Evolutionary conservation across 2,329 filamentous ascomycete genomes (phyloP).

Genomic region (Aspergillus niger): DNA sequence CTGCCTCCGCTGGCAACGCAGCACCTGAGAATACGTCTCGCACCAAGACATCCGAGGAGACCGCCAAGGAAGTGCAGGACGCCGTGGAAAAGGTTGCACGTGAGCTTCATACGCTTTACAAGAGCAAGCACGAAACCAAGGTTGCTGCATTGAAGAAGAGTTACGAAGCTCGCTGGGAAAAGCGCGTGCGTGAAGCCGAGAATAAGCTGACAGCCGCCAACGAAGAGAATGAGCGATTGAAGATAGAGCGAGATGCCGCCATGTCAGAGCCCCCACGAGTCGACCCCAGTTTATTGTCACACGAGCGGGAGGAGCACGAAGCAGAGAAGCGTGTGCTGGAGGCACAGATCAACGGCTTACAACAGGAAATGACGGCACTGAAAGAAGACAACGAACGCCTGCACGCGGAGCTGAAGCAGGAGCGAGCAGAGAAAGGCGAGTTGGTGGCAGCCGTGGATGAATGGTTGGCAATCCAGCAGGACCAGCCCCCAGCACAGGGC

Average conservation of each 20-base stretch:
- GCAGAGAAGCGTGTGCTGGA: conserved; percentile 69
- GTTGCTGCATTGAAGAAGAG: conserved; percentile 81
- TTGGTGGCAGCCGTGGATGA: conserved; percentile 51
- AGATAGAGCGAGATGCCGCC: conserved; percentile 65
- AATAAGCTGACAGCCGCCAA: conserved; percentile 66
- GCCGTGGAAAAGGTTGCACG: conserved; percentile 89
- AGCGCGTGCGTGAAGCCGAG: conserved; percentile 80
- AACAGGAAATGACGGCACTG: conserved; percentile 70
- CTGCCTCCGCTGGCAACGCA: conserved; percentile 27
- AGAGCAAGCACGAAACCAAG: conserved; percentile 96
- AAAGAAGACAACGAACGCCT: conserved; percentile 68
- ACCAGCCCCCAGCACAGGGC: conserved; percentile 16
- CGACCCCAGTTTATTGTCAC: conserved; percentile 46
- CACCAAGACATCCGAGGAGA: conserved; percentile 49
- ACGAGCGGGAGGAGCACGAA: conserved; percentile 62
- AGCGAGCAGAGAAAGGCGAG: conserved; percentile 53
- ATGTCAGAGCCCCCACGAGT: conserved; percentile 59
- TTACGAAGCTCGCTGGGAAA: conserved; percentile 86
- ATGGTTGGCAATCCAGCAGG: conserved; percentile 47
- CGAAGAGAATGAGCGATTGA: conserved; percentile 74
- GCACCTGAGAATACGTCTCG: conserved; percentile 34
- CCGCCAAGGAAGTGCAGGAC: conserved; percentile 72
- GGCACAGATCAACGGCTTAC: conserved; percentile 73
- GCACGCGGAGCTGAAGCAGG: conserved; percentile 58
- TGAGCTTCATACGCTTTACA: conserved; percentile 90